These are phyloP conservation scores for Ophiosphaerella herpotricha DNA, from an alignment of 2,329 filamentous ascomycete genomes.

Conservation along the genomic window DNA sequence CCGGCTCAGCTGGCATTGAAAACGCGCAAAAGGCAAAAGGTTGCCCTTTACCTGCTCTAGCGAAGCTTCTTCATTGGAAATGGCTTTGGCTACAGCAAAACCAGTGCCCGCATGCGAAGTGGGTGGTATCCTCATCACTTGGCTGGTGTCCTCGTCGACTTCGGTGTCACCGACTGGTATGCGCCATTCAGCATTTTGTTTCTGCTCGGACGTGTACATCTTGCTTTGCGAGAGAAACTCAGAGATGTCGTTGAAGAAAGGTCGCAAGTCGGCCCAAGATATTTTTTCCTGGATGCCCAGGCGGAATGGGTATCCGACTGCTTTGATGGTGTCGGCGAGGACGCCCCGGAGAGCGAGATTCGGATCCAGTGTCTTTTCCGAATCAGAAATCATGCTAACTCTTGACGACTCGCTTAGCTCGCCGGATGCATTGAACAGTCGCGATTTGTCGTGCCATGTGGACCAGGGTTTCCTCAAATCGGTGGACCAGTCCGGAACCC, in stretches of 20 bases:
- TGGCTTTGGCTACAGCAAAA: neutral
- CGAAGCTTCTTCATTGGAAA: neutral
- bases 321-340: conserved; percentile 7
- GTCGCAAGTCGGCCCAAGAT: neutral
- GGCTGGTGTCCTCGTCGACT: conserved; percentile 1
- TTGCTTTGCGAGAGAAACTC: conserved; percentile 2
- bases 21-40: neutral
- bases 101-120: conserved; percentile 1
- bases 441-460: neutral
- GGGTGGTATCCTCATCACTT: neutral
- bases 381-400: neutral
- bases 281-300: conserved; percentile 2
- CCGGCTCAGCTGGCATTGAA: conserved; percentile 4
- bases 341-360: neutral
- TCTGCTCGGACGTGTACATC: conserved; percentile 3
- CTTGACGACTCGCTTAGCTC: neutral
- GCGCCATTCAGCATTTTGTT: conserved; percentile 12
- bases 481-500: conserved; percentile 17
- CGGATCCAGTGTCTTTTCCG: neutral
- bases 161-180: conserved; percentile 16
- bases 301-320: conserved; percentile 1
- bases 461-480: conserved; percentile 4
- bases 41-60: neutral
- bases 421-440: conserved; percentile 7
- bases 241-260: conserved; percentile 4